phyloP scores from a whole-genome alignment of 23 red algal species.

The Gracilaria vermiculophylla region DNA sequence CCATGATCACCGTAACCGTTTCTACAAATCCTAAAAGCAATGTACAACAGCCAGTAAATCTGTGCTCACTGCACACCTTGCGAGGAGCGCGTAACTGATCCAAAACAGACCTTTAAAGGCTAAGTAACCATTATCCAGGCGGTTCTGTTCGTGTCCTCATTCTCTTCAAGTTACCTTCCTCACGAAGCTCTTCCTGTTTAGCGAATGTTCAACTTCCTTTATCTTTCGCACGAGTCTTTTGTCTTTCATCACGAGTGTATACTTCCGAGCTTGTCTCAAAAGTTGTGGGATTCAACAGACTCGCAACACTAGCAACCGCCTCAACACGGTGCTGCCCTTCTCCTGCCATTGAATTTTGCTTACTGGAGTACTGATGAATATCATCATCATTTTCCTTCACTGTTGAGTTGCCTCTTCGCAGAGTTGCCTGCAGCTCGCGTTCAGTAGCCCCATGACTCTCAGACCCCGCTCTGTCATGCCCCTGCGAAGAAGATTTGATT shows the following conservation, averaged over 20 bases:
- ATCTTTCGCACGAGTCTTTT: background rate
- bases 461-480: background rate
- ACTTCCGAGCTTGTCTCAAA: background rate
- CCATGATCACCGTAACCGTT: no score
- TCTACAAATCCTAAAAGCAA: no score
- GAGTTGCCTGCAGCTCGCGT: background rate
- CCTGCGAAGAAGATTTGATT: background rate
- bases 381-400: background rate
- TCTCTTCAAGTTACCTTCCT: background rate
- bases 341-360: background rate
- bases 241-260: background rate
- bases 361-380: background rate
- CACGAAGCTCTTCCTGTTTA: background rate
- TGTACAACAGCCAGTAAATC: no score
- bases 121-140: no score
- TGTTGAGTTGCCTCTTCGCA: background rate
- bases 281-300: background rate
- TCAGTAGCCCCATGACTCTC: background rate
- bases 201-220: background rate
- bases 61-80: no score
- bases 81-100: no score
- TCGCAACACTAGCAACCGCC: background rate
- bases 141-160: background rate
- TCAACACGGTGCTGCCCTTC: slow-evolving; percentile 4
- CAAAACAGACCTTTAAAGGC: no score